Base-by-base conservation (phyloP, 768 basidiomycete genomes). In the Leccinum obscurum region DNA sequence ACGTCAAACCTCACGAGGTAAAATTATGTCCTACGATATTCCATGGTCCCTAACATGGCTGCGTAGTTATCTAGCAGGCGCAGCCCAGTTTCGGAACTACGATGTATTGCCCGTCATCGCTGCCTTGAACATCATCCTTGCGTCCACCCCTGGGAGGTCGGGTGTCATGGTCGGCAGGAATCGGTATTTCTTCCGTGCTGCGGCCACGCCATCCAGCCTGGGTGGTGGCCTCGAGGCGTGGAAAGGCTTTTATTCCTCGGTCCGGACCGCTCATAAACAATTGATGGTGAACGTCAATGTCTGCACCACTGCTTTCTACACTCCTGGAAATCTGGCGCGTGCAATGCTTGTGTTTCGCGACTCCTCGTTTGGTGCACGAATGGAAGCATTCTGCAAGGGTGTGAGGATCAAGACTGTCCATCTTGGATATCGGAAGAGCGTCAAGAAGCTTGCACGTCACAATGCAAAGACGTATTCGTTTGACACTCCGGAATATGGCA, bases 341-440 rank as follows among this genome's bases (percentile, higher is more conserved):
- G 73, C 78, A 3, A 76, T 85, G 75, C 55, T 75, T 14, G 69
- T 69, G 10, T 83, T 83, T 66, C 63, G 68, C 26, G 65, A 77
- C 1, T 78, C 80, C 4, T 85, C 82, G 60, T 87, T 83, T 62
- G 85, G 85, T 13, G 89, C 84, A 3, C 81, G 85, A 26, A 68
- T 79, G 35, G 77, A 77, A n/a, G 83, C 74, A 0, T 93, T 91
- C 63, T 86, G 83, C 44, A 84, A 79, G 60, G 82, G 88, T 8
- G 80, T 92, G 3, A 78, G 92, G 41, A 76, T 93, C 52, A 79
- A 78, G 69, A 84, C 90, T 1, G 80, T 72, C 2, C 90, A 93
- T 72, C 78, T 93, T 14, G 84, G 85, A n/a, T 88, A 91, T 66
- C 84, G 77, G 68, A 93, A 91, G 75, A 85, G 86, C 0, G 80